Percentiles rank a stretch among this genome's conserved stretches.
These are phyloP conservation scores for Aschersonia sp. DNA, from an alignment of 2,329 filamentous ascomycete genomes.

Conservation along the genomic window DNA sequence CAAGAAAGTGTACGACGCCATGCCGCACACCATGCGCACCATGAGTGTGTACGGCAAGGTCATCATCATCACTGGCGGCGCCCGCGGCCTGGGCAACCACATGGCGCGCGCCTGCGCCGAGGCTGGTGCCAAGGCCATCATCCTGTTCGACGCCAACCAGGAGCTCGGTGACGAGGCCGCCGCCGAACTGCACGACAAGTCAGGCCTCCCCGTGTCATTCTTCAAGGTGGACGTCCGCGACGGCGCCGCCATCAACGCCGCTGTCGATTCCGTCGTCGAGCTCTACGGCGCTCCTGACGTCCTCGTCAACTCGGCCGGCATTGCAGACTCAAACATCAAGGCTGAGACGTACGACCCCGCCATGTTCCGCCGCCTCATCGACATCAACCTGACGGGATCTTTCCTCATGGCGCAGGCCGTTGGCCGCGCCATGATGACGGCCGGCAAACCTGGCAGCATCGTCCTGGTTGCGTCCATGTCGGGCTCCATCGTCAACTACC, in stretches of 20 bases:
- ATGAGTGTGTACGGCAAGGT: constrained; percentile 58
- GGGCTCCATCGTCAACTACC: constrained; percentile 73
- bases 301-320: constrained; percentile 67
- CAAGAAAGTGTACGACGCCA: constrained; percentile 34
- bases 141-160: constrained; percentile 67
- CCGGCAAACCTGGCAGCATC: constrained; percentile 56
- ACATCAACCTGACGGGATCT: constrained; percentile 70
- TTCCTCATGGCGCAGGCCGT: constrained; percentile 67
- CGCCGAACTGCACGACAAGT: constrained; percentile 55
- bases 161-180: constrained; percentile 58
- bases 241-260: constrained; percentile 52
- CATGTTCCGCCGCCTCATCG: constrained; percentile 66
- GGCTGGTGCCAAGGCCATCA: constrained; percentile 57
- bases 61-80: constrained; percentile 60
- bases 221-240: constrained; percentile 70
- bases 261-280: constrained; percentile 50
- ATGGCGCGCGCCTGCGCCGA: constrained; percentile 69
- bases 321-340: constrained; percentile 74
- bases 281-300: constrained; percentile 58
- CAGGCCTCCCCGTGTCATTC: constrained; percentile 60
- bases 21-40: constrained; percentile 53
- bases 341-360: constrained; percentile 62
- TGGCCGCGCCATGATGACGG: constrained; percentile 59
- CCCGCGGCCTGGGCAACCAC: constrained; percentile 63
- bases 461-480: constrained; percentile 72